A percentile compares a stretch with the other conserved stretches of the same genome.
phyloP scores from a whole-genome alignment of 257 asterid species.

The Buddleja alternifolia region DNA sequence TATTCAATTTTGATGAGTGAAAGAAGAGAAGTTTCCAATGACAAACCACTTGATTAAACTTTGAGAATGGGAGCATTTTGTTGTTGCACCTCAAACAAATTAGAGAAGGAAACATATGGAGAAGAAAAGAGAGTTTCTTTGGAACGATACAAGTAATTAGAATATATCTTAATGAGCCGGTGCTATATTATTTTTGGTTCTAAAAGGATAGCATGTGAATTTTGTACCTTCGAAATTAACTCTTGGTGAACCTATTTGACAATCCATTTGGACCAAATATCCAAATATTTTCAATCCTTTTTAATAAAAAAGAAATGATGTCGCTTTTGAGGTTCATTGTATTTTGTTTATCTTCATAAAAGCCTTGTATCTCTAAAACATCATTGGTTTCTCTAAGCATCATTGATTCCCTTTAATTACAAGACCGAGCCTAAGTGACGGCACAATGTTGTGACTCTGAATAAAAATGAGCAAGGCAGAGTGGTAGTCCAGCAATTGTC shows the following conservation, averaged over 20 bases:
- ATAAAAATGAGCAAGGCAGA: conserved; percentile 18
- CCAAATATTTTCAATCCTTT: conserved; percentile 13
- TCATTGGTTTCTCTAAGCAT: not conserved
- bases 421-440: not conserved
- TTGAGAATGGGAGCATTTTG: not conserved
- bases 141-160: not conserved
- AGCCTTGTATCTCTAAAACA: too few species aligned
- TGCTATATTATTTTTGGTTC: not conserved
- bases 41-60: not conserved
- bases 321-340: not conserved
- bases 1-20: not conserved
- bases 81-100: not conserved
- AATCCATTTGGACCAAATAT: not conserved
- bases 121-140: not conserved
- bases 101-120: not conserved
- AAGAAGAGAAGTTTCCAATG: not conserved
- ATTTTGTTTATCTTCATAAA: not conserved
- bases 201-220: not conserved
- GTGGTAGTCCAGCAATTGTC: not conserved
- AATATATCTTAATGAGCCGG: not conserved
- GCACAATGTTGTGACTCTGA: not conserved
- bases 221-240: not conserved
- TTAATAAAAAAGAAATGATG: too few species aligned
- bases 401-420: not conserved
- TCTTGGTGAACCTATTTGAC: conserved; percentile 1